Percentiles rank a stretch among this genome's conserved stretches.
These are phyloP conservation scores for Knufia petricola DNA, from an alignment of 2,329 filamentous ascomycete genomes.

Conservation along the genomic window DNA sequence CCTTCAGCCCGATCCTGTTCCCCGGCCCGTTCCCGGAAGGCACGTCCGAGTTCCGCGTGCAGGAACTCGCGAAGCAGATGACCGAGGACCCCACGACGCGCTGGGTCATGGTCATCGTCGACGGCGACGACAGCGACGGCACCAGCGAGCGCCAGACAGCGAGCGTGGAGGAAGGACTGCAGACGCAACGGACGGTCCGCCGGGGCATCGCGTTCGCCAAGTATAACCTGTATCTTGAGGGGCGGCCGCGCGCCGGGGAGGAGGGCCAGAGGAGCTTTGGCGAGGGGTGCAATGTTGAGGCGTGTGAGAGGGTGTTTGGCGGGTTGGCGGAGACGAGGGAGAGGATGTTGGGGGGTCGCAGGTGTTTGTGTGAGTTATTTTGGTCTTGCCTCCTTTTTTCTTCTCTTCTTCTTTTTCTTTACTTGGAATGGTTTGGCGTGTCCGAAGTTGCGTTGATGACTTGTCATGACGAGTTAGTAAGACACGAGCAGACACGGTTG, in stretches of 20 bases:
- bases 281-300: slow-evolving; percentile 36
- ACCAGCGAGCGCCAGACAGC: too few species aligned
- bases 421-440: slow-evolving; percentile 7
- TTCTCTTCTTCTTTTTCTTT: background rate
- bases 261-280: slow-evolving; percentile 24
- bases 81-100: slow-evolving; percentile 32
- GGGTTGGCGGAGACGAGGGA: slow-evolving; percentile 36
- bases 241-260: background rate
- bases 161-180: too few species aligned
- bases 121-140: too few species aligned
- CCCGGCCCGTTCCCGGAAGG: slow-evolving; percentile 22
- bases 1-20: slow-evolving; percentile 19
- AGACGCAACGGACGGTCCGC: too few species aligned
- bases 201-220: slow-evolving; percentile 41
- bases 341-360: slow-evolving; percentile 32
- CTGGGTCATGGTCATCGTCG: slow-evolving; percentile 41
- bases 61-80: slow-evolving; percentile 29
- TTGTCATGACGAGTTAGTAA: too few species aligned
- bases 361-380: slow-evolving; percentile 34
- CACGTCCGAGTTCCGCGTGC: slow-evolving; percentile 31
- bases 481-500: too few species aligned
- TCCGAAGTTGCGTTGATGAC: background rate
- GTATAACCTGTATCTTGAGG: slow-evolving; percentile 32
- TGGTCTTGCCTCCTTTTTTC: background rate
- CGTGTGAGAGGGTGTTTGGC: slow-evolving; percentile 39